A percentile compares a stretch with the other conserved stretches of the same genome.
phyloP scores from a whole-genome alignment of 805 yeast genomes.

The Teunomyces pallodes region DNA sequence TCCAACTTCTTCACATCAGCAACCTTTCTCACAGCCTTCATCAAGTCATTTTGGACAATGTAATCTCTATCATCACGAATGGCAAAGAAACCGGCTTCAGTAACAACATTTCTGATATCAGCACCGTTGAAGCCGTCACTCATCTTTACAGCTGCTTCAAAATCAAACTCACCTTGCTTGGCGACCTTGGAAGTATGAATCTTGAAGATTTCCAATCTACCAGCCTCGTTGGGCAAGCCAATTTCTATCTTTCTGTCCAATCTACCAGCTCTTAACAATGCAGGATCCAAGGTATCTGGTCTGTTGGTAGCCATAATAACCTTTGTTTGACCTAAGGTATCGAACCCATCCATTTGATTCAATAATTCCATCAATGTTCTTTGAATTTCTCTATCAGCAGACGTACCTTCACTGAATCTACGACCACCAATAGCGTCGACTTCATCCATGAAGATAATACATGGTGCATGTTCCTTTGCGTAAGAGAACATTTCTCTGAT shows the following conservation, averaged over 20 bases:
- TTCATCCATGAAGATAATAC: slow-evolving; percentile 98
- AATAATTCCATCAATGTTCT: slow-evolving; percentile 95
- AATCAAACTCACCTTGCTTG: slow-evolving; percentile 94
- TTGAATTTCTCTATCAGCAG: slow-evolving; percentile 98
- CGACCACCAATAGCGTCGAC: slow-evolving; percentile 99
- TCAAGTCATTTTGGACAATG: slow-evolving; percentile 86
- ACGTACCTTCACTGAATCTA: slow-evolving; percentile 95
- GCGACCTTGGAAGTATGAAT: slow-evolving; percentile 84
- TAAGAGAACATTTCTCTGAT: slow-evolving; percentile 97
- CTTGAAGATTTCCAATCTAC: slow-evolving; percentile 89
- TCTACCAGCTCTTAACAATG: slow-evolving; percentile 94
- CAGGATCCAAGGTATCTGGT: slow-evolving; percentile 98
- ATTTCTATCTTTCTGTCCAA: slow-evolving; percentile 95
- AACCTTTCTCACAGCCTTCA: slow-evolving; percentile 98
- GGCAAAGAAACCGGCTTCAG: slow-evolving; percentile 99
- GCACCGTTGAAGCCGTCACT: slow-evolving; percentile 99
- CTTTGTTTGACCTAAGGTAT: slow-evolving; percentile 92
- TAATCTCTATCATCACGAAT: slow-evolving; percentile 97
- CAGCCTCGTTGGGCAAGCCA: slow-evolving; percentile 93
- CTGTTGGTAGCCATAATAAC: slow-evolving; percentile 99
- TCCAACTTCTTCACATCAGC: slow-evolving; percentile 96
- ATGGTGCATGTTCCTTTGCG: slow-evolving; percentile 97
- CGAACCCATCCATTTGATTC: slow-evolving; percentile 98
- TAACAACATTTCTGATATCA: slow-evolving; percentile 91
- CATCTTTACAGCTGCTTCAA: slow-evolving; percentile 97